Evolutionary conservation across 805 yeast species (phyloP), one percentile per base, ranked within the genome.

Genomic region (Ogataea polymorpha): DNA sequence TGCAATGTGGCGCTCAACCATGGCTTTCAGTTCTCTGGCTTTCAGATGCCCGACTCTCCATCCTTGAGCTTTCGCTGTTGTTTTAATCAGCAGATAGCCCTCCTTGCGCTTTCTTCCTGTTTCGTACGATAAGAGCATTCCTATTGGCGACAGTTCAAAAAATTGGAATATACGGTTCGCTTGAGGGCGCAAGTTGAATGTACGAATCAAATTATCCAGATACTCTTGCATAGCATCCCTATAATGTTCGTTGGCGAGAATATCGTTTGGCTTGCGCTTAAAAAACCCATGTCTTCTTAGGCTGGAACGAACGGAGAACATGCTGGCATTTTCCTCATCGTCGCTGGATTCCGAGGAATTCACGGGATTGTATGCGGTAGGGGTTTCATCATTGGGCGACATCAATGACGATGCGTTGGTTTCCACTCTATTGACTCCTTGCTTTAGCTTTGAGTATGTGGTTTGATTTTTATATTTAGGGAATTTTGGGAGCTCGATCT

Each of bases 11-110:
- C 99, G 79, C 49, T 78, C 80, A 37, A 91, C 84, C 96, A 93
- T 88, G 26, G 86, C 89, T 50, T 78, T 76, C 53, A 88, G 67
- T 54, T 87, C 97, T 46, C 79, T 76, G 6, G 86, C 79, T 46
- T 77, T 79, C 62, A 88, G 78, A 58, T 91, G 97, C 3, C 93
- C 86, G 5, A 91, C 96, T 52, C 95, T 72, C 98, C 99, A 93
- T 2, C 99, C 98, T 59, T 88, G 95, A 0, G 89, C 73, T 47
- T 79, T 79, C 0, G 98, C 91, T 0, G 88, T 79, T 1, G 96
- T 82, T 15, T 89, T 79, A 34, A 90, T 77, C 40, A 85, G 77
- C 43, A 91, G 62, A 37, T 79, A 77, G 2, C 99, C 99, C 62
- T 93, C 96, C 54, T 89, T 93, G 1, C 98, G 96, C 41, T 79